phyloP scores from a whole-genome alignment of 176 grass and related monocot genomes.

The Musa schizocarpa region DNA sequence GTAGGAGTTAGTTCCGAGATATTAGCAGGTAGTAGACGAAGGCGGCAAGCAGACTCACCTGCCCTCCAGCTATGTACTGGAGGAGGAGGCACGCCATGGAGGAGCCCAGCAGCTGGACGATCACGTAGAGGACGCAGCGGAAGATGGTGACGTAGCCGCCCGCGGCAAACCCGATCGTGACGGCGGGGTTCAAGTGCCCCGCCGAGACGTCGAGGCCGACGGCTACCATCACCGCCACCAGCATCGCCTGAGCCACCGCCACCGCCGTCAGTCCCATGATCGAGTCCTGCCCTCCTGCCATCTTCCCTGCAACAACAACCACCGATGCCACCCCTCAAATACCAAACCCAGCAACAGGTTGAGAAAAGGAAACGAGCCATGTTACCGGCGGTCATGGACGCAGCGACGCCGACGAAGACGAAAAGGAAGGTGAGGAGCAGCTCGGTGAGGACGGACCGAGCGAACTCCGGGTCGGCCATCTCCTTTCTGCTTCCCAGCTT shows the following conservation, averaged over 20 bases:
- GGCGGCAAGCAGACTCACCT: not conserved
- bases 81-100: constrained; percentile 57
- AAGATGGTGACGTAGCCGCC: constrained; percentile 60
- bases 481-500: constrained; percentile 49
- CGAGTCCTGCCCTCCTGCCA: constrained; percentile 36
- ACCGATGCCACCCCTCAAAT: not conserved
- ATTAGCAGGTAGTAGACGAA: not conserved
- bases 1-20: not conserved
- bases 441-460: constrained; percentile 54
- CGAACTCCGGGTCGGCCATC: constrained; percentile 36
- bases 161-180: constrained; percentile 57
- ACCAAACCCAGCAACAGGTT: not conserved
- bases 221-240: constrained; percentile 53
- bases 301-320: constrained; percentile 25
- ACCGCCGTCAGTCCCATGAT: constrained; percentile 61
- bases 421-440: constrained; percentile 86
- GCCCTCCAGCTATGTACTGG: constrained; percentile 35
- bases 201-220: constrained; percentile 64
- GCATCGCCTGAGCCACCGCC: constrained; percentile 47
- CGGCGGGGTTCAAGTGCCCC: constrained; percentile 76
- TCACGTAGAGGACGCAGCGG: constrained; percentile 47
- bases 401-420: constrained; percentile 69
- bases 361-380: not conserved
- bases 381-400: constrained; percentile 58
- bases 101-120: constrained; percentile 54